These are phyloP conservation scores for Pythium myriotylum DNA, from an alignment of 352 stramenopile genomes.

Conservation along the genomic window DNA sequence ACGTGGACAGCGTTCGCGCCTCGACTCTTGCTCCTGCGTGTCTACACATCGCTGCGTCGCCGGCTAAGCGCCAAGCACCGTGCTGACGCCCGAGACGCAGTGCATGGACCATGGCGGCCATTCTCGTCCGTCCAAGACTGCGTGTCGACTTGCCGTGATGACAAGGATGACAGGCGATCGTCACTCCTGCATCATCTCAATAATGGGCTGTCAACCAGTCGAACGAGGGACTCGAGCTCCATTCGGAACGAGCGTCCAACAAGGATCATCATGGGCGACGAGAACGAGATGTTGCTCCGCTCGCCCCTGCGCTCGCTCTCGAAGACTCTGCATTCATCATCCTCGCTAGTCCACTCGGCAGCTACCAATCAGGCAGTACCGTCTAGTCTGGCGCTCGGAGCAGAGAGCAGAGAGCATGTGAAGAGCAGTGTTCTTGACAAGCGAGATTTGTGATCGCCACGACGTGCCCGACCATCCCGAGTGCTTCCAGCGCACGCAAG, in stretches of 20 bases:
- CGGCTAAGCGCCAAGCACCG: not conserved
- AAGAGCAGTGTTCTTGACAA: constrained; percentile 31
- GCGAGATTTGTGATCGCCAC: constrained; percentile 36
- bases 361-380: no score
- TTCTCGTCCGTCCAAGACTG: constrained; percentile 1
- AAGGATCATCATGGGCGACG: not conserved
- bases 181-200: constrained; percentile 7
- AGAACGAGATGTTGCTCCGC: constrained; percentile 10
- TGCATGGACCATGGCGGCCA: not conserved
- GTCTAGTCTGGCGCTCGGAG: no score
- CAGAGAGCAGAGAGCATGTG: no score
- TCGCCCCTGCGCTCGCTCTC: constrained; percentile 15
- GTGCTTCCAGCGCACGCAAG: constrained; percentile 28
- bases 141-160: no score
- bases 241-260: not conserved
- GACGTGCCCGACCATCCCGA: constrained; percentile 34
- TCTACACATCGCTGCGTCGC: not conserved
- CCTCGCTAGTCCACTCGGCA: no score
- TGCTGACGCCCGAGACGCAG: not conserved
- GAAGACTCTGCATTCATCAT: not conserved
- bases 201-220: not conserved
- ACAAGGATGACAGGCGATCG: not conserved
- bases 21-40: not conserved
- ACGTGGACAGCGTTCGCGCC: constrained; percentile 32
- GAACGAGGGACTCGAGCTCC: not conserved